Evolutionary conservation across 2,329 filamentous ascomycete species (phyloP).

Genomic region (Penicillium sclerotiorum): DNA sequence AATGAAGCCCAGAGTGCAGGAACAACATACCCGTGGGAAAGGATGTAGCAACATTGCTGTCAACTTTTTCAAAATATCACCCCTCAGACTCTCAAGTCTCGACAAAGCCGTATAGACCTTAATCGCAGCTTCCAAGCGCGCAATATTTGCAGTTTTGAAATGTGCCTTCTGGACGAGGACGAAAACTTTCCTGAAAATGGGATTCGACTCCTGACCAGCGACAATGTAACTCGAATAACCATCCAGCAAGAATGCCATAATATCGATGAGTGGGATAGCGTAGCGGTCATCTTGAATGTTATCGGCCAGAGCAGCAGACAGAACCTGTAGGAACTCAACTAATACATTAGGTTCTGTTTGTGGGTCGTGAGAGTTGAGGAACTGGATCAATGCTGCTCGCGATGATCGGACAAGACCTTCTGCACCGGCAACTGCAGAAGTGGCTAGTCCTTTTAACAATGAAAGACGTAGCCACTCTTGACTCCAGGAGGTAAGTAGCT

Average conservation of each 20-base stretch:
- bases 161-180: conserved; percentile 74
- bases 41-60: conserved; percentile 75
- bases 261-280: conserved; percentile 73
- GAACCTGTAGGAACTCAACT: conserved; percentile 52
- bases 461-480: conserved; percentile 41
- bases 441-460: conserved; percentile 47
- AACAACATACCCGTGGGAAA: conserved; percentile 73
- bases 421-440: conserved; percentile 48
- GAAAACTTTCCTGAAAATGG: conserved; percentile 65
- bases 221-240: conserved; percentile 39
- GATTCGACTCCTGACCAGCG: conserved; percentile 46
- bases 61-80: conserved; percentile 68
- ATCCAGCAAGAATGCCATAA: conserved; percentile 76
- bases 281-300: conserved; percentile 67
- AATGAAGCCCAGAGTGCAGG: no score
- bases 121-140: conserved; percentile 78
- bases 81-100: conserved; percentile 51
- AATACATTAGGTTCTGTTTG: conserved; percentile 42
- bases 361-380: conserved; percentile 29
- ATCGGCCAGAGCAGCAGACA: conserved; percentile 58
- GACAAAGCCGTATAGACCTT: conserved; percentile 76
- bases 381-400: conserved; percentile 45
- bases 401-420: conserved; percentile 49
- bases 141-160: conserved; percentile 79
- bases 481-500: conserved; percentile 41